A percentile compares a stretch with the other conserved stretches of the same genome.
phyloP scores from a whole-genome alignment of 306 rosid genomes.

The Adenanthera pavonina region DNA sequence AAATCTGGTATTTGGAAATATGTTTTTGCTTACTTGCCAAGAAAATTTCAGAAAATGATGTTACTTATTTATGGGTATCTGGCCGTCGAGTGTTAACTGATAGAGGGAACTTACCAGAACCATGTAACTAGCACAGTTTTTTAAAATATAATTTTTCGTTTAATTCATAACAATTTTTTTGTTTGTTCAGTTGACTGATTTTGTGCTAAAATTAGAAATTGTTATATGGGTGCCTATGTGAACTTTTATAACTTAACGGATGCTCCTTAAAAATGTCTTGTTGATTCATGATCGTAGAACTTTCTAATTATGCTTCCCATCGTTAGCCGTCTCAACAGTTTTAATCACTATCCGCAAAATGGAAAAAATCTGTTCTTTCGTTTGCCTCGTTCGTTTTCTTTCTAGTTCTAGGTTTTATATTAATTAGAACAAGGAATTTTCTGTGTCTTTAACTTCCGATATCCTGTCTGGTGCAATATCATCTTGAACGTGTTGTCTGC shows the following conservation, averaged over 20 bases:
- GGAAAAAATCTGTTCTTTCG: slow-evolving; percentile 26
- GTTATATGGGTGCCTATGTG: slow-evolving; percentile 15
- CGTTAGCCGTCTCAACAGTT: slow-evolving; percentile 26
- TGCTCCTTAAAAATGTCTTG: slow-evolving; percentile 32
- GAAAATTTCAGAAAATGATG: slow-evolving; percentile 25
- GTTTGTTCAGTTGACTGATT: slow-evolving; percentile 38
- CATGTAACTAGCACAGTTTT: slow-evolving; percentile 35
- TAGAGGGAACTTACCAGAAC: slow-evolving; percentile 2
- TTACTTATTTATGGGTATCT: not conserved
- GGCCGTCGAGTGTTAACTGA: slow-evolving; percentile 9
- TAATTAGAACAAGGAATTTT: not conserved
- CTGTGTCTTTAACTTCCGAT: slow-evolving; percentile 22
- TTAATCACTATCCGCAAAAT: slow-evolving; percentile 11
- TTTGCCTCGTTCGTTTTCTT: slow-evolving; percentile 29
- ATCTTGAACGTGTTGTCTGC: slow-evolving; percentile 27
- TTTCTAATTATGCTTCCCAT: not conserved
- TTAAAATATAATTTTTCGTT: slow-evolving; percentile 30
- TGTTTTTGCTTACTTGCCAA: slow-evolving; percentile 36
- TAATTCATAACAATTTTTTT: slow-evolving; percentile 43
- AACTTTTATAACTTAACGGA: slow-evolving; percentile 28
- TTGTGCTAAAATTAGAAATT: slow-evolving; percentile 33
- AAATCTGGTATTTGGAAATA: not conserved
- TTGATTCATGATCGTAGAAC: not conserved
- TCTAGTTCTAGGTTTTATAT: slow-evolving; percentile 25
- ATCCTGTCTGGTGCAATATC: slow-evolving; percentile 18